Conservation (phyloP, 2,329 filamentous ascomycete species). For the Phaeosphaeriaceae sp. region DNA sequence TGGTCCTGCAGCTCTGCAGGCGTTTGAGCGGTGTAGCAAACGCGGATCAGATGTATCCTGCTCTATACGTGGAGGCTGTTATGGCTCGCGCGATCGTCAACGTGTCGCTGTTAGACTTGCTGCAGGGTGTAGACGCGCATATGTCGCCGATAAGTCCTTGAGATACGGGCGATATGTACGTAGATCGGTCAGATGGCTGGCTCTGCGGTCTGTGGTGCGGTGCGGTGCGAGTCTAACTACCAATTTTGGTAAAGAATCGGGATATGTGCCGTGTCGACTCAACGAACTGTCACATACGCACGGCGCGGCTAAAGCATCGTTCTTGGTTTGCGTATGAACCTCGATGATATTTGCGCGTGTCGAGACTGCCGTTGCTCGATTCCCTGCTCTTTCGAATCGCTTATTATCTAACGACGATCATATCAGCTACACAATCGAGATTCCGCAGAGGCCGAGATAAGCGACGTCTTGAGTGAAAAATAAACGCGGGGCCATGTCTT, state of each 20-base stretch:
- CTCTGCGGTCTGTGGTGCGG: neutral
- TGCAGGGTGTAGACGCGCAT: neutral
- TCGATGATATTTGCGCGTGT: neutral
- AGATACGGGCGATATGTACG: neutral
- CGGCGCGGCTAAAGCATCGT: neutral
- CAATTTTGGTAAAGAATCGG: neutral
- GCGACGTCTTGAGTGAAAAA: neutral
- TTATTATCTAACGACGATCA: neutral
- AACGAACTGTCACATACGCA: neutral
- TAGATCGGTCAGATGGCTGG: neutral
- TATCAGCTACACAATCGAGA: neutral
- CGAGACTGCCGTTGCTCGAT: conserved; percentile 1
- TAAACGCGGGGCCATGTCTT: neutral
- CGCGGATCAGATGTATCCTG: neutral
- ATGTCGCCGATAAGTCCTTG: neutral
- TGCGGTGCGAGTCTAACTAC: neutral
- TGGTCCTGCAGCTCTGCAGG: neutral
- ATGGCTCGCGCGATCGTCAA: neutral
- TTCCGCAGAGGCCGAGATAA: neutral
- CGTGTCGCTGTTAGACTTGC: neutral
- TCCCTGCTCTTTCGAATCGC: conserved; percentile 10
- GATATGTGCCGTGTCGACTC: neutral
- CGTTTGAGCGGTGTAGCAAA: neutral
- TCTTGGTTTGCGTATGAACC: neutral
- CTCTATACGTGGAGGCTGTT: neutral